Evolutionary conservation across 106 monocot species (phyloP), one percentile per base, ranked within the genome.

Genomic region (Dendrobium chrysotoxum): DNA sequence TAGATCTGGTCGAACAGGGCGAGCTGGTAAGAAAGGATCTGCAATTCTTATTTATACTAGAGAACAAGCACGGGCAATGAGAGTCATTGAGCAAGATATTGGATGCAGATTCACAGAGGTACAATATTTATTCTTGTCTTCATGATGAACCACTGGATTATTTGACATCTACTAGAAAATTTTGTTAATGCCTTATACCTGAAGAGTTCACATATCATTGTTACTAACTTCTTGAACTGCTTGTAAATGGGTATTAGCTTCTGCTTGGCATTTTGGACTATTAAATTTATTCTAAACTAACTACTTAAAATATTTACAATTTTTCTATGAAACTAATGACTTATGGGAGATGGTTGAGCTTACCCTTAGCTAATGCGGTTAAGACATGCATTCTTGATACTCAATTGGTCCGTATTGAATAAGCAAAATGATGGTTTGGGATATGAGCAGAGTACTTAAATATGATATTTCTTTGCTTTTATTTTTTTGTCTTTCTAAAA

Each of bases 1-100:
- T 80, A 83, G 98, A 76, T 93, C 95, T 75, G 98, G 98, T 40
- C 85, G 98, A 74, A 99, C 98, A 44, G 98, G 95, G 13, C 89
- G 98, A 67, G 98, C 98, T 78, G 98, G 98, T 40, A 99, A 99
- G 75, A 93, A 91, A 83, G 98, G 98, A 23, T 83, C 15, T 83
- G 92, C 98, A 28, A 95, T 99, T 85, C 88, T 93, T 40, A 95
- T 99, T 70, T 86, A 99, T 77, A 79, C 81, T 21, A 53, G 85
- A 64, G 88, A 93, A n/a, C 93, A 99, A 85, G 74, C 54, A 40
- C 79, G 95, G 39, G 84, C 88, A 75, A 84, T 95, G 44, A 90
- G 90, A 54, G 83, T 80, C 9, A 91, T 99, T 86, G 98, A 95
- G 82, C 78, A 79, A 77, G 95, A 99, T 79, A 83, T 95, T 57